These are phyloP conservation scores for Eucalyptus curtisii DNA, from an alignment of 345 rosid species.

Conservation along the genomic window DNA sequence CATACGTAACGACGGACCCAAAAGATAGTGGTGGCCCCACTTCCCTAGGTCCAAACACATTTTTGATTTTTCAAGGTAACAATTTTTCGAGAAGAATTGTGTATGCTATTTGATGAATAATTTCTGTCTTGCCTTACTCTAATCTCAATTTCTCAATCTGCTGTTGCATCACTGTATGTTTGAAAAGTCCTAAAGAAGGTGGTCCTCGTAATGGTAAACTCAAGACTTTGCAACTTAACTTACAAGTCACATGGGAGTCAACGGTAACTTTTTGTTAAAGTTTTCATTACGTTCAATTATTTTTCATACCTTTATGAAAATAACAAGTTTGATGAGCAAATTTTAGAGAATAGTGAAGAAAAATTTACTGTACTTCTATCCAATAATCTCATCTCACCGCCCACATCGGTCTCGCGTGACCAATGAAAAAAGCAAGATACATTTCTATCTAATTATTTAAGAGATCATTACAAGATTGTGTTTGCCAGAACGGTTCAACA, in stretches of 20 bases:
- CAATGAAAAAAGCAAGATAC: neutral
- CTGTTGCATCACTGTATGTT: neutral
- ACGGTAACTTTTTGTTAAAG: neutral
- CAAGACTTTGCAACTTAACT: neutral
- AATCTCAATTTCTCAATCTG: neutral
- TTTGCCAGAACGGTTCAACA: neutral
- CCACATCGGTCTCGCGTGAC: rapidly evolving
- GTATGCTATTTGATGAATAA: neutral
- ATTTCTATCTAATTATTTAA: neutral
- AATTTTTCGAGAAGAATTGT: neutral
- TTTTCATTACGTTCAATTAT: neutral
- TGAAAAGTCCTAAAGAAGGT: neutral
- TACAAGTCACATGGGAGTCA: neutral
- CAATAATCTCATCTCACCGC: neutral
- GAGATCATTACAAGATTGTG: neutral
- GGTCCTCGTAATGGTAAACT: neutral
- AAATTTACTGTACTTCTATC: neutral
- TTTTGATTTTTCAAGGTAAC: neutral
- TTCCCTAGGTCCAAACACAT: neutral
- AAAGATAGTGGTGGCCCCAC: neutral
- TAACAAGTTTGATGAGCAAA: neutral
- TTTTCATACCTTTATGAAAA: neutral
- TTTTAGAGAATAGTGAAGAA: neutral
- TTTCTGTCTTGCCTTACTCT: neutral
- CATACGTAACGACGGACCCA: neutral